Evolutionary conservation across 805 yeast species (phyloP).

Genomic region (Candida namnaoensis): DNA sequence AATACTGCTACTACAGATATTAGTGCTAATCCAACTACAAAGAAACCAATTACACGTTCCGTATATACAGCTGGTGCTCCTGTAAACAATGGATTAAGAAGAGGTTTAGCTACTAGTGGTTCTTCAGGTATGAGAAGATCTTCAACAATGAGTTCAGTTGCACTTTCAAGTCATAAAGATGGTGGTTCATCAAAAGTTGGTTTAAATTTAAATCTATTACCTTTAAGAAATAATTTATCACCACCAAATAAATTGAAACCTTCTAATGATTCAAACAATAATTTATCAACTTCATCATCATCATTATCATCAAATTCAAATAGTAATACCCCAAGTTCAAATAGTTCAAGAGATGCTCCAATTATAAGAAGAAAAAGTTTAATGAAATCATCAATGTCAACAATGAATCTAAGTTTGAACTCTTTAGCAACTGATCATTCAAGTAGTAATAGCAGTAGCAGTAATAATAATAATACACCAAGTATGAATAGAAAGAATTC

Average conservation of each 20-base stretch:
- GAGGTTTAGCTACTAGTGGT: too few relatives aligned
- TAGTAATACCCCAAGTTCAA: too few relatives aligned
- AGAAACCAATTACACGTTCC: too few relatives aligned
- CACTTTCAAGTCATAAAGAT: slow-evolving; percentile 8
- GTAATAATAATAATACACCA: too few relatives aligned
- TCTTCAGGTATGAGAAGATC: slow-evolving; percentile 7
- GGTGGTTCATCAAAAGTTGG: neutral
- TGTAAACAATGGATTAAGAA: slow-evolving; percentile 2
- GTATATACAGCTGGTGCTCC: too few relatives aligned
- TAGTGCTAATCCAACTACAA: too few relatives aligned
- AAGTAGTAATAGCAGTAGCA: too few relatives aligned
- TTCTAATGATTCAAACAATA: neutral
- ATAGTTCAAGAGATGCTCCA: neutral
- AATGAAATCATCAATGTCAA: neutral
- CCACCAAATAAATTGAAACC: slow-evolving; percentile 1
- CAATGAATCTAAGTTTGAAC: neutral
- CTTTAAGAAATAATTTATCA: neutral
- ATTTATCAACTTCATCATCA: neutral
- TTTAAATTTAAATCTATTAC: too few relatives aligned
- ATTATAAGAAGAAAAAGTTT: neutral
- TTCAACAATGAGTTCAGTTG: slow-evolving; percentile 13
- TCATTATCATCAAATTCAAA: too few relatives aligned
- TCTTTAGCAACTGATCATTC: too few relatives aligned
- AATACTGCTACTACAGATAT: too few relatives aligned
- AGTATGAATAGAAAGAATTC: too few relatives aligned